A percentile compares a stretch with the other conserved stretches of the same genome.
Conservation (phyloP, 2,329 filamentous ascomycete genomes). For the Fusarium scirpi region DNA sequence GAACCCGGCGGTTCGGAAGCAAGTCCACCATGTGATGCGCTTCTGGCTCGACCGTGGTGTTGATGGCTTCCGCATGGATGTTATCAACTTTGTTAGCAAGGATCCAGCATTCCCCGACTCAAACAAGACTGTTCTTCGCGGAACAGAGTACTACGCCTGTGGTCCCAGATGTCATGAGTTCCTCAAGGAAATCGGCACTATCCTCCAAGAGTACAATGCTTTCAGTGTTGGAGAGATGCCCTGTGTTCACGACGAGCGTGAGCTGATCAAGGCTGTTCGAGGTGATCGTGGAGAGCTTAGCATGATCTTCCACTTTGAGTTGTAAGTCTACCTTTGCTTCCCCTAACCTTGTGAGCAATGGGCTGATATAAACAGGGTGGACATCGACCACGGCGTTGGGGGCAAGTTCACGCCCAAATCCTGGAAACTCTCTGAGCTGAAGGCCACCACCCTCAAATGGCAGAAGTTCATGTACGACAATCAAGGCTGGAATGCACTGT, state of each 20-base stretch:
- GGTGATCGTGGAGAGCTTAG: conserved; percentile 70
- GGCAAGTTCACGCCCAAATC: conserved; percentile 58
- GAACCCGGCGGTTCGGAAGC: conserved; percentile 71
- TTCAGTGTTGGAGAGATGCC: conserved; percentile 67
- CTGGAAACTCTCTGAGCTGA: conserved; percentile 65
- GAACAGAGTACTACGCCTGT: conserved; percentile 64
- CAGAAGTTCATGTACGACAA: conserved; percentile 70
- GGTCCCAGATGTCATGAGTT: conserved; percentile 63
- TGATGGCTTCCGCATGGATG: conserved; percentile 75
- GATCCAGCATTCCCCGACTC: conserved; percentile 67
- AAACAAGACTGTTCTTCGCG: conserved; percentile 48
- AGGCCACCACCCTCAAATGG: conserved; percentile 67
- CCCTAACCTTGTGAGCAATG: not conserved
- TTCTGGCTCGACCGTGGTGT: conserved; percentile 80
- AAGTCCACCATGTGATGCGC: conserved; percentile 75
- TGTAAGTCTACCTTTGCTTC: conserved; percentile 53
- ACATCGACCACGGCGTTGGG: conserved; percentile 60
- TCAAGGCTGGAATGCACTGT: conserved; percentile 73
- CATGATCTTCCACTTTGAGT: conserved; percentile 81
- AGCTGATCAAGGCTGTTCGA: conserved; percentile 63
- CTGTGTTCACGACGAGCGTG: conserved; percentile 56
- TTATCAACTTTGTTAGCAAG: conserved; percentile 76
- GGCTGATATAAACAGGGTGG: conserved; percentile 53
- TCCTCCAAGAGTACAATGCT: conserved; percentile 61
- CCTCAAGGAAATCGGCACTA: conserved; percentile 58